Base-by-base conservation (phyloP, 331 rosid genomes). In the Ulmus americana region DNA sequence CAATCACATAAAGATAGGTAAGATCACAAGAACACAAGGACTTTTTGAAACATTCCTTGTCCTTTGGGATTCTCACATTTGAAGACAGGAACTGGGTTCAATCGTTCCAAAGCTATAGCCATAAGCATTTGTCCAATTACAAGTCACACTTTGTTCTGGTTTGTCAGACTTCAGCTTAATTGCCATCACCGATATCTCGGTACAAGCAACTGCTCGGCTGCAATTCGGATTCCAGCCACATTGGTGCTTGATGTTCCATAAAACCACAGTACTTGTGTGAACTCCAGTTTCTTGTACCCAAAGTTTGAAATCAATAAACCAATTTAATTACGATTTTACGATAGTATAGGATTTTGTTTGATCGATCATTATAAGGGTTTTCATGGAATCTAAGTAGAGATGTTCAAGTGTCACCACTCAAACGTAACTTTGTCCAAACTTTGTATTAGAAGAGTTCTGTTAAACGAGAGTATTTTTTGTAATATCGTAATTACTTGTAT, bases 321-420 rank as follows among this genome's bases (percentile, higher is more conserved):
- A 40, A 9, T 9, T 16, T 42, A 12, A 45, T 8, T 13, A 63
- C 1, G 57, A 43, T 39, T 41, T 8, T 2, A 39, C 10, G 4
- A 5, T 6, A 2, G 8, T 42, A 38, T 39, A 22, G 6, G 40
- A 6, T 45, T 39, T 15, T 10, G 55, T 52, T 60, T 77, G 85
- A 63, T 81, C 70, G 22, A 77, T 70, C 5, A 70, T 70, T 59
- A 81, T 40, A 8, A 80, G 83, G 71, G 70, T 77, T 45, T 74
- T 9, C 41, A 67, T 75, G 0, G 75, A 77, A 9, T 47, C 22
- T 8, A 73, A 55, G 41, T 63, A 53, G 9, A 73, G 15, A 8
- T 81, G 16, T 60, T 74, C 65, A 6, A 74, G 70, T n/a, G 35
- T 64, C 38, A 71, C 61, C 12, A 49, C 46, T 67, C 64, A 68